phyloP scores from a whole-genome alignment of 352 stramenopile genomes.

The Phytophthora tentaculata region DNA sequence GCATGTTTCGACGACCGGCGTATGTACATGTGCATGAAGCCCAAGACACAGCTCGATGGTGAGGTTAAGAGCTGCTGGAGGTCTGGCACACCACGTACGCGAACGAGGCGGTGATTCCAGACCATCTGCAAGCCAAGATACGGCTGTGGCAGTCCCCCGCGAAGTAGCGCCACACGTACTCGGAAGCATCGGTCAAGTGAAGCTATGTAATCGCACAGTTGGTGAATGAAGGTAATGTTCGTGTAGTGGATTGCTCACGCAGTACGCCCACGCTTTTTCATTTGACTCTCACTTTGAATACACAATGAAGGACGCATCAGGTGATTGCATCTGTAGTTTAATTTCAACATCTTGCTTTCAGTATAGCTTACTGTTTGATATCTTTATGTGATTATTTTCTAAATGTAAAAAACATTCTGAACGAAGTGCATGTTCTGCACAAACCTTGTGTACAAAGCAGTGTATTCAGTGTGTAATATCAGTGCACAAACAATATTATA shows the following conservation, averaged over 20 bases:
- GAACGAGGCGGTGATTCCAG: not conserved
- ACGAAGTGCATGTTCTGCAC: not conserved
- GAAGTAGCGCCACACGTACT: not conserved
- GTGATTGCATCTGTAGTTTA: not conserved
- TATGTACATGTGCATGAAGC: not conserved
- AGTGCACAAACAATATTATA: not conserved
- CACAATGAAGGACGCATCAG: not conserved
- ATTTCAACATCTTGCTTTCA: not conserved
- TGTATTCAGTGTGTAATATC: not conserved
- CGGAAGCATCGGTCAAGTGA: not conserved
- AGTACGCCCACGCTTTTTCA: not conserved
- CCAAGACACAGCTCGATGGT: not conserved
- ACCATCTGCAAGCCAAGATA: not conserved
- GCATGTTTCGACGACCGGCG: not conserved
- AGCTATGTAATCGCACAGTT: not conserved
- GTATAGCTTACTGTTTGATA: not conserved
- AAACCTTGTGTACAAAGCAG: not conserved
- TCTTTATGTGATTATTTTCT: not conserved
- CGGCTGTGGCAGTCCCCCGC: not conserved
- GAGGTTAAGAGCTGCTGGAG: too few species aligned
- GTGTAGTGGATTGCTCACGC: not conserved
- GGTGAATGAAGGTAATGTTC: not conserved
- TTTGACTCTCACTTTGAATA: not conserved
- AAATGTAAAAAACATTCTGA: not conserved
- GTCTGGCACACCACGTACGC: not conserved